A percentile compares a stretch with the other conserved stretches of the same genome.
phyloP scores from a whole-genome alignment of 257 asterid genomes.

The Nicotiana benthamiana region DNA sequence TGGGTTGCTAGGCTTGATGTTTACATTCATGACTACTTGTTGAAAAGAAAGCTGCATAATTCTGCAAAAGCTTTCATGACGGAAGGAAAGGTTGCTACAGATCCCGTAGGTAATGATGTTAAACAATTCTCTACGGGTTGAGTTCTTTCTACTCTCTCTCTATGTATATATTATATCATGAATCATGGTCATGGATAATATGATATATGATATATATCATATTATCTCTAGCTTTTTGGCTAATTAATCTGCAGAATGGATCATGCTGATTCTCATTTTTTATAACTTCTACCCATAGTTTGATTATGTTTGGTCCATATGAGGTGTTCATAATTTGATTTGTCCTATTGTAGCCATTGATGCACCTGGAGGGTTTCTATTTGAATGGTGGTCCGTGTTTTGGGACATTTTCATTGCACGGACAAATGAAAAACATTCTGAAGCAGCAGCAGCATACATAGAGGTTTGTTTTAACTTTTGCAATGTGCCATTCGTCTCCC shows the following conservation, averaged over 20 bases:
- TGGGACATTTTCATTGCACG: constrained; percentile 99
- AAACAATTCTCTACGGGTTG: not conserved
- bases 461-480: constrained; percentile 51
- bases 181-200: too few relatives aligned
- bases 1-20: constrained; percentile 85
- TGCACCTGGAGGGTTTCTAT: constrained; percentile 99
- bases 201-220: not conserved
- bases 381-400: constrained; percentile 99
- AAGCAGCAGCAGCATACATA: constrained; percentile 96
- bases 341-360: constrained; percentile 66
- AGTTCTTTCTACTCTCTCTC: not conserved
- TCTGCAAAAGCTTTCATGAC: constrained; percentile 99
- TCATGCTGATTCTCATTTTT: not conserved
- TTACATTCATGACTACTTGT: constrained; percentile 89
- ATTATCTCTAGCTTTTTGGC: not conserved
- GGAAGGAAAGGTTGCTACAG: constrained; percentile 98
- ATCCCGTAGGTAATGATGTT: constrained; percentile 75
- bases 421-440: constrained; percentile 97
- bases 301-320: not conserved
- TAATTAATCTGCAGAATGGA: not conserved
- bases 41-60: constrained; percentile 79
- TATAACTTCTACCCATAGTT: not conserved
- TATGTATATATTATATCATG: not conserved
- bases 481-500: not conserved
- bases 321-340: not conserved